These are phyloP conservation scores for Fusarium sp. DNA, from an alignment of 2,329 filamentous ascomycete genomes.

Conservation along the genomic window DNA sequence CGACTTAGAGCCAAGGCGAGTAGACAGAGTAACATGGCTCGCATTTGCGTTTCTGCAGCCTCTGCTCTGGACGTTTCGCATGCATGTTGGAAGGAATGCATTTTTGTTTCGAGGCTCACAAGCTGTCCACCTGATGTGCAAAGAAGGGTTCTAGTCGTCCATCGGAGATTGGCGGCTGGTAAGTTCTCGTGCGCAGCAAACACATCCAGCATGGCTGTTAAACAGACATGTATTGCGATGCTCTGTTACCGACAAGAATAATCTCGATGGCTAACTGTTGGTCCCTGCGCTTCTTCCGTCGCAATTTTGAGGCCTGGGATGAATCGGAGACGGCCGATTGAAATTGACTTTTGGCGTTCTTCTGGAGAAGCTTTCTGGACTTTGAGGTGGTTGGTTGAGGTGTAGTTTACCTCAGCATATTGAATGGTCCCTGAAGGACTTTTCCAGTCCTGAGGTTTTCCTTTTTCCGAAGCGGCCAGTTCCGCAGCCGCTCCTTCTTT, in stretches of 20 bases:
- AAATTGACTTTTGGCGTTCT: constrained; percentile 38
- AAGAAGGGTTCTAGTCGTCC: constrained; percentile 8
- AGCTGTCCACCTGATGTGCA: constrained; percentile 12
- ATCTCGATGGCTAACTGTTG: neutral
- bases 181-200: neutral
- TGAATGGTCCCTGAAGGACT: constrained; percentile 9
- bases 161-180: neutral
- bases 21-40: constrained; percentile 23
- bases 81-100: constrained; percentile 30
- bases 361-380: constrained; percentile 22
- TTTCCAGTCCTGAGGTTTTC: neutral
- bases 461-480: constrained; percentile 18
- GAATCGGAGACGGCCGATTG: constrained; percentile 31
- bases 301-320: neutral
- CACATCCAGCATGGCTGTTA: neutral
- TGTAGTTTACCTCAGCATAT: neutral
- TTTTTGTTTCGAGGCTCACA: constrained; percentile 24
- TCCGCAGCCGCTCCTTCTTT: constrained; percentile 5
- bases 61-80: constrained; percentile 23
- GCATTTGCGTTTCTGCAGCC: constrained; percentile 33
- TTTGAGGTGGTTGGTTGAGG: constrained; percentile 27
- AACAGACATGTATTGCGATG: neutral
- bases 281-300: neutral
- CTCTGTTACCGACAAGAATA: neutral
- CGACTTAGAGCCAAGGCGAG: constrained; percentile 13